These are phyloP conservation scores for Aureobasidium sp. DNA, from an alignment of 2,329 filamentous ascomycete genomes.

Conservation along the genomic window DNA sequence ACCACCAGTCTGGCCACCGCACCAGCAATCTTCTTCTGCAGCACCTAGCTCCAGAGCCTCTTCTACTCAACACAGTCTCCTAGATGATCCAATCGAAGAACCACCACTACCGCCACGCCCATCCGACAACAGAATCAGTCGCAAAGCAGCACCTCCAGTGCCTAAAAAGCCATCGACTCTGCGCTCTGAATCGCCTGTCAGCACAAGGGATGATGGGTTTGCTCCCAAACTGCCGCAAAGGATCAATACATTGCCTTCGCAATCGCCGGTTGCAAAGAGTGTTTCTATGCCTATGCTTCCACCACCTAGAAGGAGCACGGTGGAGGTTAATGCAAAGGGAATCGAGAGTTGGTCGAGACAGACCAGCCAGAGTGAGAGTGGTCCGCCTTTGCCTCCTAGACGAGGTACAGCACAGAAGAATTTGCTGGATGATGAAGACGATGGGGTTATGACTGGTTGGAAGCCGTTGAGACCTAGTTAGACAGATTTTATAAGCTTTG, in stretches of 20 bases:
- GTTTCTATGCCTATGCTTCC: constrained; percentile 10
- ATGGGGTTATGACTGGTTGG: constrained; percentile 25
- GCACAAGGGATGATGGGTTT: constrained; percentile 13
- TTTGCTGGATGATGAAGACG: constrained; percentile 26
- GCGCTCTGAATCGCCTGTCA: constrained; percentile 22
- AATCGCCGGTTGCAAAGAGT: background rate
- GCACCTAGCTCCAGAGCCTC: background rate
- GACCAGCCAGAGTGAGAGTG: constrained; percentile 4
- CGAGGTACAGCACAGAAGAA: constrained; percentile 18
- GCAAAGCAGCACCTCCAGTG: constrained; percentile 24
- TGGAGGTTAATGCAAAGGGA: background rate
- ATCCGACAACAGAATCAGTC: constrained; percentile 12
- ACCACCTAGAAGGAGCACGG: constrained; percentile 8
- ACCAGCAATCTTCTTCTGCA: background rate
- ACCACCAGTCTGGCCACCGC: constrained; percentile 14
- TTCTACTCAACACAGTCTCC: background rate
- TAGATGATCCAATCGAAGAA: background rate
- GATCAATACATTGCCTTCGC: constrained; percentile 16
- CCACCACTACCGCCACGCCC: background rate
- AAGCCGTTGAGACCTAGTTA: constrained; percentile 24
- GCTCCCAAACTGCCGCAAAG: constrained; percentile 20
- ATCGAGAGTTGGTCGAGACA: background rate
- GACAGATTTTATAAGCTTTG: background rate
- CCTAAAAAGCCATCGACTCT: constrained; percentile 29
- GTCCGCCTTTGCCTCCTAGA: constrained; percentile 23